A percentile compares a stretch with the other conserved stretches of the same genome.
These are phyloP conservation scores for Leersia perrieri DNA, from an alignment of 176 grass and related monocot genomes.

Conservation along the genomic window DNA sequence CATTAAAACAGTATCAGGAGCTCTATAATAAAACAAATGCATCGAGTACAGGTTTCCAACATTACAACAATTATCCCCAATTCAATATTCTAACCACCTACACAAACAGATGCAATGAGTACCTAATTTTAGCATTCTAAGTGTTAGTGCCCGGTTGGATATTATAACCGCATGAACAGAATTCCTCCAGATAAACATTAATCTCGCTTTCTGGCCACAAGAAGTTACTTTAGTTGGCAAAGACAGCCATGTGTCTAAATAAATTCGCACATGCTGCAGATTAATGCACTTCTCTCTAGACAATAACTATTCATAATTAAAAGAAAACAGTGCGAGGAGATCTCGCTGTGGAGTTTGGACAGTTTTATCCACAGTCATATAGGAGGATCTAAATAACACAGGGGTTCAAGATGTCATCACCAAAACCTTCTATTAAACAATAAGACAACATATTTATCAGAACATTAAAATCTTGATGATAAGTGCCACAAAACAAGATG, in stretches of 20 bases:
- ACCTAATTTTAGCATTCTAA: conserved; percentile 12
- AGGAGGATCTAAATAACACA: neutral
- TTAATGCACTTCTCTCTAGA: neutral
- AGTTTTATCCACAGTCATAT: neutral
- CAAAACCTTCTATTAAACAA: neutral
- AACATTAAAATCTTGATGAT: neutral
- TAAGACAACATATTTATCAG: neutral
- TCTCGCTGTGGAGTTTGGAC: neutral
- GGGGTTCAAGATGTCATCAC: neutral
- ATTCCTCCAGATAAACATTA: neutral
- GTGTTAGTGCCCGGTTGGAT: neutral
- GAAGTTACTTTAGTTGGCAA: neutral
- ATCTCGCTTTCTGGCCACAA: neutral
- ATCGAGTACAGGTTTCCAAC: neutral
- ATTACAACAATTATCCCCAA: neutral
- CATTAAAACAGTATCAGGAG: neutral
- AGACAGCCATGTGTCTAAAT: neutral
- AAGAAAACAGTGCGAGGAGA: neutral
- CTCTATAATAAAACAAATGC: neutral
- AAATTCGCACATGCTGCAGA: neutral
- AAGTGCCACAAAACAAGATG: neutral
- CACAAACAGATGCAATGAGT: neutral
- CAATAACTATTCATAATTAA: neutral
- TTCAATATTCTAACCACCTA: neutral
- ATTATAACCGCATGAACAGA: neutral